These are phyloP conservation scores for Microdochium trichocladiopsis DNA, from an alignment of 2,329 filamentous ascomycete genomes.

Conservation along the genomic window DNA sequence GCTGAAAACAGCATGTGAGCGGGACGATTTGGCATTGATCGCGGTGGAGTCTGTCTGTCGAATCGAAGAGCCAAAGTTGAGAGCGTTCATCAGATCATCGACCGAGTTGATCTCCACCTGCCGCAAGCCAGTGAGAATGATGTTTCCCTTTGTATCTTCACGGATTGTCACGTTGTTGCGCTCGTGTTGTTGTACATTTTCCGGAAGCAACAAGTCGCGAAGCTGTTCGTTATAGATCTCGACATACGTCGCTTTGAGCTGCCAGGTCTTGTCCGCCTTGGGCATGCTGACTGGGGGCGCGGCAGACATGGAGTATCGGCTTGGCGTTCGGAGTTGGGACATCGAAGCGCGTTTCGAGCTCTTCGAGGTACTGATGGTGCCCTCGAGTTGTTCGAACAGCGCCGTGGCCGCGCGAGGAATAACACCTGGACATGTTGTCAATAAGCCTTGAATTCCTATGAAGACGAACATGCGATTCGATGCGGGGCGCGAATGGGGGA, in stretches of 20 bases:
- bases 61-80: conserved; percentile 90
- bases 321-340: conserved; percentile 73
- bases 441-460: conserved; percentile 6
- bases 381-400: conserved; percentile 82
- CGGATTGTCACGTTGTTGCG: conserved; percentile 80
- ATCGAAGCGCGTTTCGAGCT: conserved; percentile 56
- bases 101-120: conserved; percentile 86
- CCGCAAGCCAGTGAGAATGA: conserved; percentile 82
- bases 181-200: conserved; percentile 61
- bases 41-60: conserved; percentile 95
- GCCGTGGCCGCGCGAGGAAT: conserved; percentile 83
- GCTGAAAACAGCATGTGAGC: conserved; percentile 95
- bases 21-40: conserved; percentile 95
- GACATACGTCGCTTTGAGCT: conserved; percentile 88
- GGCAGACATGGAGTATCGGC: conserved; percentile 62
- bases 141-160: conserved; percentile 90
- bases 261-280: conserved; percentile 71
- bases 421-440: conserved; percentile 57
- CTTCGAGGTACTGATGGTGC: conserved; percentile 27
- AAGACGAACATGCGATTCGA: too few relatives aligned
- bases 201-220: conserved; percentile 79
- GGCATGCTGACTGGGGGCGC: conserved; percentile 14
- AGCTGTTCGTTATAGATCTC: conserved; percentile 98
- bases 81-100: conserved; percentile 80
- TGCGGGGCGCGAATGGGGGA: conserved; percentile 9